Evolutionary conservation across 208 protist species (phyloP), one percentile per base, ranked within the genome.

Genomic region (Trypanosoma lewisi): DNA sequence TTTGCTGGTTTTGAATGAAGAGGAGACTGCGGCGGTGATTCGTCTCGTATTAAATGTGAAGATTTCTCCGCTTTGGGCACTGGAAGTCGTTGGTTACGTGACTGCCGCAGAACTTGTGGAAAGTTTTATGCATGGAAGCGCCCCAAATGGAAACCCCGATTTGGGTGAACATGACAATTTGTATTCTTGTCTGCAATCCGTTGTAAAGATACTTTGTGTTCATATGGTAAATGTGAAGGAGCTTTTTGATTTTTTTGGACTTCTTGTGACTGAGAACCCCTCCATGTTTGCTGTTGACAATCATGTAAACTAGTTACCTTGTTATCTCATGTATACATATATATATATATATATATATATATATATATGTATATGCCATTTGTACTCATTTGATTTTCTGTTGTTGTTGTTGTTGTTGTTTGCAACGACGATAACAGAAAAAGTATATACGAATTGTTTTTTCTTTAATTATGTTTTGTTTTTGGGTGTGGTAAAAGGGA

Each of bases 41-140:
- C 89, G 89, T 39, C 87, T 88, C 62, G 86, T 95, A 4, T 65
- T 83, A 31, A 91, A 71, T 14, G 73, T 80, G 58, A 89, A 93
- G 71, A 87, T 95, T 50, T 79, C 78, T 23, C 80, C 84, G 2
- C 86, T 92, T 67, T 95, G 89, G 87, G 86, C 86, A 17, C 83
- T 80, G 14, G 86, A 95, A 72, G 89, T 87, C 27, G 83, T 93
- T 2, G 89, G 86, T 54, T 95, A 93, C 61, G 80, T 84, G 17
- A 91, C 86, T 33, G 93, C 78, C 53, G 86, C 89, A 39, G 93
- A 81, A 82, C 84, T 93, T 59, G 84, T 91, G 16, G 82, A 95
- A 76, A 51, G 80, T 67, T 90, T 95, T 54, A 89, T 95, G 81
- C 53, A 88, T 60, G 62, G 82, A 45, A 27, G 51, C 25, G 73